phyloP scores from a whole-genome alignment of 345 rosid species.

The Melaleuca quinquenervia region DNA sequence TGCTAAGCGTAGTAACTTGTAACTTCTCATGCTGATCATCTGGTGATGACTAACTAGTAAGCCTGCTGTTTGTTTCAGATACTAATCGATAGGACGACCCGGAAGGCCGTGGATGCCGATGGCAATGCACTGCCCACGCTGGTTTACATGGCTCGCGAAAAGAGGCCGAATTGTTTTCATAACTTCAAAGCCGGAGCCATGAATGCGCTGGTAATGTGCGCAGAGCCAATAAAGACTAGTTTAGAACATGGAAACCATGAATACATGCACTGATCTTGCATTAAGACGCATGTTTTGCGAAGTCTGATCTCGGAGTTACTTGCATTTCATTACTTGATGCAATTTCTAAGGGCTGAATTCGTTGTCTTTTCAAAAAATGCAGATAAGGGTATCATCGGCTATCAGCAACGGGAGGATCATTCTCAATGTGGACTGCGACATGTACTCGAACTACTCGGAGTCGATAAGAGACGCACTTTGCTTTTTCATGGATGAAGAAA shows the following conservation, averaged over 20 bases:
- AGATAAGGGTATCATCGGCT: conserved; percentile 62
- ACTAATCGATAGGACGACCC: conserved; percentile 36
- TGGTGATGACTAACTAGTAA: background rate
- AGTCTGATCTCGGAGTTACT: background rate
- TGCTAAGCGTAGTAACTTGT: background rate
- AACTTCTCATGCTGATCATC: background rate
- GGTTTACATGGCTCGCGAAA: conserved; percentile 74
- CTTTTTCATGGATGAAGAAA: conserved; percentile 68
- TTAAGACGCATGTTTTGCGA: background rate
- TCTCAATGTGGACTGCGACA: conserved; percentile 74
- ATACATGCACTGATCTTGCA: background rate
- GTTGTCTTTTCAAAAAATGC: background rate
- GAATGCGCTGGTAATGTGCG: conserved; percentile 53
- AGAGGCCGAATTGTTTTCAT: conserved; percentile 50
- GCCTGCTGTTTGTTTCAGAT: conserved; percentile 16
- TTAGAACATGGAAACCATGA: background rate
- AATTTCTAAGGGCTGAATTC: background rate
- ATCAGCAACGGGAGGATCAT: conserved; percentile 48
- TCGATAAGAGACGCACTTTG: conserved; percentile 60
- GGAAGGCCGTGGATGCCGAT: conserved; percentile 12
- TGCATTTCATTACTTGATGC: background rate
- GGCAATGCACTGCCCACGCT: conserved; percentile 40
- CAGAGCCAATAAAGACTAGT: background rate
- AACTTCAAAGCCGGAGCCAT: conserved; percentile 87
- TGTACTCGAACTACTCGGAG: conserved; percentile 58